Base-by-base conservation (phyloP, 2,329 filamentous ascomycete species). In the Paecilomyces fulvus region DNA sequence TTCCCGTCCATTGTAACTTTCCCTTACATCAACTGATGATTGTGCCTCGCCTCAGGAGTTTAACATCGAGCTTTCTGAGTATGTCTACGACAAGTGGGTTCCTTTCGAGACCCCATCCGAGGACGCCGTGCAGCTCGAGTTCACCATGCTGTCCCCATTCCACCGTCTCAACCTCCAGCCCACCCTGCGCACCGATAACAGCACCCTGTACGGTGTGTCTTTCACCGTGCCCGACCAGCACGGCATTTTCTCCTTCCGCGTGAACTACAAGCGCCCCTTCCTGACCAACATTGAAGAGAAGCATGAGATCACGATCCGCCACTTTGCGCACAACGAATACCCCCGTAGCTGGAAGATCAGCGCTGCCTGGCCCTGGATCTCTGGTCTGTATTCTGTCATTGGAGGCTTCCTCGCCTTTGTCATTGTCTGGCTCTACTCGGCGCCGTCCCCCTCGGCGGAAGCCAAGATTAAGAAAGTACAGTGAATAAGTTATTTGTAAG, bases 91-190 rank as follows among this genome's bases (percentile, higher is more conserved):
- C 71, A 82, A 85, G 68, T 95, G 86, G 79, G 75, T 78, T 5
- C 88, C 92, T 50, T 96, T 91, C 75, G 78, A 78, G 46, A 78
- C 88, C 20, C 85, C 90, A 21, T 69, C 80, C 8, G 79, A 76
- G 60, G 94, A 99, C 70, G 80, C 79, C 28, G 70, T 99, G 31
- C 94, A 99, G 75, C 89, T 99, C 60, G 94, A 99, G 75, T 96
- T 97, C 80, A 92, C 86, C 77, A 99, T 97, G 94, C 87, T 99
- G 51, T 96, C 92, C 1, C 92, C 94, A 56, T 97, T 96, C 84
- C 88, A 96, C 77, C 92, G 94, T 48, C 81, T 97, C 31, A 80
- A 85, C 58, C 85, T 99, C 30, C 66, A 77, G 8, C 82, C 83
- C 12, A 72, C 79, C 9, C 73, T 75, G 30, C 79, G 79, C 25